phyloP scores from a whole-genome alignment of 257 asterid species.

The Solanum bulbocastanum region DNA sequence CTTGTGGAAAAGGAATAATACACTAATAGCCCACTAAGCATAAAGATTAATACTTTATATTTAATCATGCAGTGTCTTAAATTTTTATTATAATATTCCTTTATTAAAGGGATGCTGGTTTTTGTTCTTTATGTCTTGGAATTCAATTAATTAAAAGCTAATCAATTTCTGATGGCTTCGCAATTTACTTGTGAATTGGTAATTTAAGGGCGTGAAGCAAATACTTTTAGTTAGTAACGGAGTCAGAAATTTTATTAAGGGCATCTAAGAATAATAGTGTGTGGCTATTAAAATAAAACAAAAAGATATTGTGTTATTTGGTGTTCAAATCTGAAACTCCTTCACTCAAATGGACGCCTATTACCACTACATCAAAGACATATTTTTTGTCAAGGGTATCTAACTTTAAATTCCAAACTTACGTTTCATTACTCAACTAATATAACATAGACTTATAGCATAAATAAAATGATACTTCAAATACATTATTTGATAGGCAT shows the following conservation, averaged over 20 bases:
- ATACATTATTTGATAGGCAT: not conserved
- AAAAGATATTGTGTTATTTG: too few relatives aligned
- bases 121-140: not conserved
- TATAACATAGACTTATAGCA: not conserved
- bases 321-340: too few relatives aligned
- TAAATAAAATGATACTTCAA: too few relatives aligned
- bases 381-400: too few relatives aligned
- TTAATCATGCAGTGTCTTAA: not conserved
- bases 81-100: not conserved
- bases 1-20: not conserved
- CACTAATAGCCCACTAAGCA: not conserved
- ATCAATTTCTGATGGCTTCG: not conserved
- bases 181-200: not conserved
- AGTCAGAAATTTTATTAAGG: too few relatives aligned
- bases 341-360: too few relatives aligned
- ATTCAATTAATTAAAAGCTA: not conserved
- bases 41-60: not conserved
- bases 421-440: not conserved
- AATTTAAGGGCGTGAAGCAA: not conserved
- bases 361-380: too few relatives aligned
- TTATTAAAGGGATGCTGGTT: not conserved
- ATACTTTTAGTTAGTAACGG: not conserved
- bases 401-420: too few relatives aligned
- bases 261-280: too few relatives aligned
- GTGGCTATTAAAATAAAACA: too few relatives aligned